A percentile compares a stretch with the other conserved stretches of the same genome.
Conservation (phyloP, 2,329 filamentous ascomycete genomes). For the Penicillium sp. region DNA sequence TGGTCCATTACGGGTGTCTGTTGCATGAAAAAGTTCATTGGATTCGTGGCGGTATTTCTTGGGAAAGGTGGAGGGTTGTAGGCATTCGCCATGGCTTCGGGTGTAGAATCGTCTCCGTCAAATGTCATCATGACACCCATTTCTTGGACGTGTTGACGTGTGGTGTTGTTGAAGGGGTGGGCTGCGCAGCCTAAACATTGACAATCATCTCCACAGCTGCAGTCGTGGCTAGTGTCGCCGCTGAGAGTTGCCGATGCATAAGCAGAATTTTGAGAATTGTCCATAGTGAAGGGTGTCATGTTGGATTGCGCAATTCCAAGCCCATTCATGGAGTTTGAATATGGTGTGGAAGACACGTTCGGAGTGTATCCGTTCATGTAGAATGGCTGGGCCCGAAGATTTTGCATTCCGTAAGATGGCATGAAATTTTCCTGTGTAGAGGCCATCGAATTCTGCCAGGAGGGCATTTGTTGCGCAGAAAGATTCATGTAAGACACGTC, state of each 20-base stretch:
- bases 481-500: constrained; percentile 26
- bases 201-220: constrained; percentile 53
- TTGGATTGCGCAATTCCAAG: constrained; percentile 27
- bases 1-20: constrained; percentile 24
- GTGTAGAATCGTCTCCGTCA: constrained; percentile 36
- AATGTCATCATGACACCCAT: constrained; percentile 52
- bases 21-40: constrained; percentile 29
- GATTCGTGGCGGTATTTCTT: constrained; percentile 22
- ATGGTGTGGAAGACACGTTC: constrained; percentile 21
- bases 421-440: constrained; percentile 25
- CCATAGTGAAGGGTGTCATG: constrained; percentile 23
- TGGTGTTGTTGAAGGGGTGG: constrained; percentile 56
- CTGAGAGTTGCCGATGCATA: constrained; percentile 12
- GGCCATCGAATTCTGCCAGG: constrained; percentile 33
- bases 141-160: constrained; percentile 52
- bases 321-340: constrained; percentile 25
- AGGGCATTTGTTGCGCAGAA: constrained; percentile 24
- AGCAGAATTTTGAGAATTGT: constrained; percentile 21
- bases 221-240: constrained; percentile 41
- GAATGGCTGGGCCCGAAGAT: constrained; percentile 13
- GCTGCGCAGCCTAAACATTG: constrained; percentile 54
- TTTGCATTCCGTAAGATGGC: constrained; percentile 25
- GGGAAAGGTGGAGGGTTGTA: constrained; percentile 32
- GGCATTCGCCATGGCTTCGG: constrained; percentile 27
- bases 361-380: constrained; percentile 29